Evolutionary conservation across 805 yeast species (phyloP), one percentile per base, ranked within the genome.

Genomic region (Metschnikowia orientalis): DNA sequence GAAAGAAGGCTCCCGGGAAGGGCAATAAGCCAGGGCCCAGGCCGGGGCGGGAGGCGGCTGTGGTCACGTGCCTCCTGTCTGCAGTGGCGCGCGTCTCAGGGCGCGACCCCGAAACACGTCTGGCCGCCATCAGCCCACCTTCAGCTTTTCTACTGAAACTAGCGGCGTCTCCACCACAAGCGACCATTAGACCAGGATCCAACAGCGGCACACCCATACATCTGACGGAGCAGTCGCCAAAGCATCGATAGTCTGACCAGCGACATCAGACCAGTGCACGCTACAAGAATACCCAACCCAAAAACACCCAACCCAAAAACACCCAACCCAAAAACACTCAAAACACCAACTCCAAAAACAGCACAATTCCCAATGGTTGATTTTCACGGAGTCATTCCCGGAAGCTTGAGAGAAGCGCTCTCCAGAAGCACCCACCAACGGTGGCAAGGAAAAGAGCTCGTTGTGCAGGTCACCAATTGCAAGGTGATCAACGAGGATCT

Each of bases 381-480:
- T 28, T 40, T 40, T 4, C 41, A 44, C 41, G 56, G 53, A 12
- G 46, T 54, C 12, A 32, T 46, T 6, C 50, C 51, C 8, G 59
- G 57, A n/a, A 44, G 50, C 9, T 41, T 55, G 30, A 50, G 47
- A 28, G 53, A 51, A 26, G 43, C 49, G 10, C 54, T 55, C 23
- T 51, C 56, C 7, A 40, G 40, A 17, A 33, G 43, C 26, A 48
- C 47, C 6, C 35, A 41, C 35, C 45, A 46, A 18, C 35, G 37
- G 31, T 53, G 49, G 46, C 44, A 42, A 11, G 55, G 54, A 11
- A 55, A 53, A 36, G 63, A 63, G 5, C 50, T 61, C 24, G 49
- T 45, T 11, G 59, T 58, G 15, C 67, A 61, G 38, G 60, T 60
- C 11, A 54, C 55, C 23, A 61, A 62, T 40, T 48, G 55, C 33